Conservation (phyloP, 306 rosid species). For the Purshia tridentata region DNA sequence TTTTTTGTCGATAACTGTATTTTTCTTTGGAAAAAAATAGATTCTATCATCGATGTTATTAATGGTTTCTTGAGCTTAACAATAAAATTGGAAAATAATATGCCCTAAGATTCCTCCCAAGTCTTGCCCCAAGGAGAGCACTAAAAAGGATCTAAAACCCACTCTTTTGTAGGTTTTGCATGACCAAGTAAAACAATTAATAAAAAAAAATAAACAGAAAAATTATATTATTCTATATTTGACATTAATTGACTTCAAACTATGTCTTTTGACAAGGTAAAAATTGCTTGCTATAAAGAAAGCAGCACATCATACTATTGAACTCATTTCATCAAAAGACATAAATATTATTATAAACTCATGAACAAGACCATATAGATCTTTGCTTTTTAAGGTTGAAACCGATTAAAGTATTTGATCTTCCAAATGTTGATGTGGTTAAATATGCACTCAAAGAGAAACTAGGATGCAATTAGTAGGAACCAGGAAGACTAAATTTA, state of each 20-base stretch:
- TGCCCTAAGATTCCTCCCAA: neutral
- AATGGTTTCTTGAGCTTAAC: conserved; percentile 9
- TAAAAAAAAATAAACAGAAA: neutral
- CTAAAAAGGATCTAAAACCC: neutral
- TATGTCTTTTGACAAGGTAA: conserved; percentile 8
- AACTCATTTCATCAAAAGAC: neutral
- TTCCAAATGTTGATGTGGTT: conserved; percentile 11
- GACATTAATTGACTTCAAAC: conserved; percentile 1
- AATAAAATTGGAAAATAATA: neutral
- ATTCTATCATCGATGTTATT: neutral
- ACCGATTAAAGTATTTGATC: conserved; percentile 5
- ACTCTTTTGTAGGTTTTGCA: conserved; percentile 4
- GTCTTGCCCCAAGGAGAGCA: neutral
- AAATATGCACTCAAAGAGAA: neutral
- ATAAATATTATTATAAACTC: neutral
- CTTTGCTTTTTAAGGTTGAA: neutral
- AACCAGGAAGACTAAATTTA: neutral
- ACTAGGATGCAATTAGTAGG: neutral
- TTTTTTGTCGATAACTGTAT: no score
- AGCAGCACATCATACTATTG: conserved; percentile 11
- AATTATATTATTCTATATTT: neutral
- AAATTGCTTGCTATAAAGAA: neutral
- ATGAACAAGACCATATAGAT: neutral
- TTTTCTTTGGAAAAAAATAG: no score
- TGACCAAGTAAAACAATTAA: neutral